Base-by-base conservation (phyloP, 2,329 filamentous ascomycete species). In the Ceratocystis alfenasii region DNA sequence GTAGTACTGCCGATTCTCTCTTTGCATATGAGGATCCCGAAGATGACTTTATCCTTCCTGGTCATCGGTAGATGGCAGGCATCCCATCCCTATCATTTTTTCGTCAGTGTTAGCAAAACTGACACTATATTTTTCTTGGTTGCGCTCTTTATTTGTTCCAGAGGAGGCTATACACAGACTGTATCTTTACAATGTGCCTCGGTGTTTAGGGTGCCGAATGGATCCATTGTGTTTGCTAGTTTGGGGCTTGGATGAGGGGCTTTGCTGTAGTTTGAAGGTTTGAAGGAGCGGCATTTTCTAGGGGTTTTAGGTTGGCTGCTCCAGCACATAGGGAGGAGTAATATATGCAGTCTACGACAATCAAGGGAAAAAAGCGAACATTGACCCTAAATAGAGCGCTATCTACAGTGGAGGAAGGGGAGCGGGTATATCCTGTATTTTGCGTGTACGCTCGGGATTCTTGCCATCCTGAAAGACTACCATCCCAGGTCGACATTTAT, bases 21-120 rank as follows among this genome's bases (percentile, higher is more conserved):
- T 65, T 65, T 60, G 72, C 74, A 17, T 78, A 80, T 15, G 79
- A 80, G 7, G 78, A 81, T 36, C 77, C 81, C 45, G 78, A 81
- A 36, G 76, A 79, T 53, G 77, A 80, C 63, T 80, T 84, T 64
- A 71, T 78, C 55, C 74, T 82, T 22, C 74, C 81, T 68, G 80
- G 80, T 30, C 80, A 82, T 69, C 73, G 78, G 65, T 81, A 73
- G 75, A 68, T 17, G n/a, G 5, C 48, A 53, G n/a, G 22, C 10
- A 22, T 12, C 22, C 25, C 17, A 22, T 44, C 17, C 10, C 8
- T 36, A 7, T 61, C 8, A 12, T 20, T 20, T 61, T 61, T 61
- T 41, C 5, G 10, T 10, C 20, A n/a, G 6, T 41, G n/a, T 12
- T 41, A 4, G 36, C 36, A 41, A 41, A 3, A 10, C 3, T 15